Percentiles rank a stretch among this genome's conserved stretches.
These are phyloP conservation scores for Rhizopus stolonifer DNA, from an alignment of 371 early-diverging fungal genomes.

Conservation along the genomic window DNA sequence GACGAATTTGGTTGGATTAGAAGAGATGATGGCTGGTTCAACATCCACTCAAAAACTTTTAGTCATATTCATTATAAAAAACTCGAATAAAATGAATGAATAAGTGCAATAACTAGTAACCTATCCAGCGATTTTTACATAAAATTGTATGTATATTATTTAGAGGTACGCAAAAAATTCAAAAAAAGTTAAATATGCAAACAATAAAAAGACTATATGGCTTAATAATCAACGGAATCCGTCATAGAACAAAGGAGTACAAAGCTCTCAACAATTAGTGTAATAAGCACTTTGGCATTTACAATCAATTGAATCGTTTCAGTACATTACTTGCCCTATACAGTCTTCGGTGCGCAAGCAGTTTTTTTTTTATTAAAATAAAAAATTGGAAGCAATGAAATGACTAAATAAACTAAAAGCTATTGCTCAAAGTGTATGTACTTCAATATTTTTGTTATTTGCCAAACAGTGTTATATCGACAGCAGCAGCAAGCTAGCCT, in stretches of 20 bases:
- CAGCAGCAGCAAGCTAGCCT: slow-evolving; percentile 5
- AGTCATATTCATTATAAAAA: slow-evolving; percentile 12
- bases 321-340: too few relatives aligned
- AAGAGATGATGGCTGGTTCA: slow-evolving; percentile 11
- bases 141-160: too few relatives aligned
- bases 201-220: too few relatives aligned
- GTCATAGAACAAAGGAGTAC: too few relatives aligned
- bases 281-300: too few relatives aligned
- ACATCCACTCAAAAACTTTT: slow-evolving; percentile 7
- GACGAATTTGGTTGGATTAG: slow-evolving; percentile 8
- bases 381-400: slow-evolving; percentile 3
- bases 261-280: too few relatives aligned
- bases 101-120: slow-evolving; percentile 5
- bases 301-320: too few relatives aligned
- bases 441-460: neutral
- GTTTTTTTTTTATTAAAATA: slow-evolving; percentile 1
- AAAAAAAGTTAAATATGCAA: too few relatives aligned
- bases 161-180: too few relatives aligned
- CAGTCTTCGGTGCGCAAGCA: slow-evolving; percentile 1
- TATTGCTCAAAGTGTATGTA: slow-evolving; percentile 6
- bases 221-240: too few relatives aligned
- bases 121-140: slow-evolving; percentile 8
- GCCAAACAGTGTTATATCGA: slow-evolving; percentile 3
- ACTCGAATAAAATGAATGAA: slow-evolving; percentile 9
- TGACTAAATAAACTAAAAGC: slow-evolving; percentile 1